phyloP scores from a whole-genome alignment of 108 stramenopile species.

The Fragilaria crotonensis region DNA sequence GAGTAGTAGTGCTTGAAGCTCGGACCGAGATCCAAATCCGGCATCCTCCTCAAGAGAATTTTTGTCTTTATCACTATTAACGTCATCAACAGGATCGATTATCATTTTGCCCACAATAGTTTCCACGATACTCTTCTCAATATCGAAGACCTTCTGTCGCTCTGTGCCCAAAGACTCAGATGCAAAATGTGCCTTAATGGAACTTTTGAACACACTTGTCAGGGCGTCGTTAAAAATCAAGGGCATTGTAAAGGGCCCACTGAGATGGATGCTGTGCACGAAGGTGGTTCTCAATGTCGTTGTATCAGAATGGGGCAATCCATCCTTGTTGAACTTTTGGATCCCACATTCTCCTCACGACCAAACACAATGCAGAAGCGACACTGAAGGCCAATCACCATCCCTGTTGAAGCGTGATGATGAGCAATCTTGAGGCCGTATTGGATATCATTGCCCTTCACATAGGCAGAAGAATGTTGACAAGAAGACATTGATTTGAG shows the following conservation, averaged over 20 bases:
- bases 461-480: neutral
- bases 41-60: neutral
- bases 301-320: neutral
- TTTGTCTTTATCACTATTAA: neutral
- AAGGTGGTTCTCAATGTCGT: neutral
- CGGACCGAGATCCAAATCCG: neutral
- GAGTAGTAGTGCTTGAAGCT: neutral
- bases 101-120: neutral
- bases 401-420: neutral
- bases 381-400: neutral
- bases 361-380: neutral
- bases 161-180: neutral
- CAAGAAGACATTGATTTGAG: no score
- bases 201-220: neutral
- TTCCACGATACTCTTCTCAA: neutral
- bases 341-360: neutral
- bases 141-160: neutral
- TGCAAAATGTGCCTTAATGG: neutral
- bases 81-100: neutral
- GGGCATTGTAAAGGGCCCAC: neutral
- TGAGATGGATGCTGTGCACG: neutral
- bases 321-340: neutral
- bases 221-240: neutral
- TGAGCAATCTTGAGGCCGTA: neutral
- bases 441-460: neutral